These are phyloP conservation scores for Strigomonas culicis DNA, from an alignment of 208 protist genomes.

Conservation along the genomic window DNA sequence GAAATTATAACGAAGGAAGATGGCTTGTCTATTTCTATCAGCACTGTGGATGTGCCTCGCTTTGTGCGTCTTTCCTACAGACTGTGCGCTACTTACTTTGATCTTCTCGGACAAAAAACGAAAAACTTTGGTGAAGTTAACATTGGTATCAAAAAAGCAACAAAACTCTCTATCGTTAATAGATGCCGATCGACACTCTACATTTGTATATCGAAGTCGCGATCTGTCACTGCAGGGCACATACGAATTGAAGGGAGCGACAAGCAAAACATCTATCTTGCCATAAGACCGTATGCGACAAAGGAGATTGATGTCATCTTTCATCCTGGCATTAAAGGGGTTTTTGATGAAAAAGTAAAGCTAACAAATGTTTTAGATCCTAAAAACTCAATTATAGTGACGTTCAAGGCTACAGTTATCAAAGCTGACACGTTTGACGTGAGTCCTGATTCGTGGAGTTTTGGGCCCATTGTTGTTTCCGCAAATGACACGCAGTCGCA, in stretches of 20 bases:
- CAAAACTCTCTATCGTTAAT: conserved; percentile 77
- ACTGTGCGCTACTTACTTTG: conserved; percentile 64
- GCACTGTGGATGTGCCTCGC: conserved; percentile 62
- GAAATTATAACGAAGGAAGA: conserved; percentile 83
- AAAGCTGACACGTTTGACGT: conserved; percentile 89
- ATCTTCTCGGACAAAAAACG: conserved; percentile 73
- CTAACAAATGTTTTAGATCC: conserved; percentile 73
- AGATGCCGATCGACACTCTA: conserved; percentile 70
- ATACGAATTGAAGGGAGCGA: conserved; percentile 81
- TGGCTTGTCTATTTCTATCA: conserved; percentile 62
- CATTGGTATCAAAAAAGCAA: conserved; percentile 77
- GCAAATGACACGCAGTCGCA: conserved; percentile 17
- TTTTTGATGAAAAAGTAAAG: conserved; percentile 71
- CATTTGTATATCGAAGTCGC: conserved; percentile 69
- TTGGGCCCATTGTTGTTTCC: conserved; percentile 51
- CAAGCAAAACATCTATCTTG: conserved; percentile 52
- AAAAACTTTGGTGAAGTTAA: conserved; percentile 90
- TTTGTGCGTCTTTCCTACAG: conserved; percentile 84
- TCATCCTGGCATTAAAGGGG: conserved; percentile 80
- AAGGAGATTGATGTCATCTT: conserved; percentile 79
- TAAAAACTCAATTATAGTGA: conserved; percentile 54
- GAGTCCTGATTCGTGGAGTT: conserved; percentile 77
- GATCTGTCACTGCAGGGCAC: conserved; percentile 79
- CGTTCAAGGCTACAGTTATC: conserved; percentile 75
- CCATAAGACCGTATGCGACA: conserved; percentile 72